Conservation (phyloP, 352 stramenopile species). For the Phytophthora boehmeriae region DNA sequence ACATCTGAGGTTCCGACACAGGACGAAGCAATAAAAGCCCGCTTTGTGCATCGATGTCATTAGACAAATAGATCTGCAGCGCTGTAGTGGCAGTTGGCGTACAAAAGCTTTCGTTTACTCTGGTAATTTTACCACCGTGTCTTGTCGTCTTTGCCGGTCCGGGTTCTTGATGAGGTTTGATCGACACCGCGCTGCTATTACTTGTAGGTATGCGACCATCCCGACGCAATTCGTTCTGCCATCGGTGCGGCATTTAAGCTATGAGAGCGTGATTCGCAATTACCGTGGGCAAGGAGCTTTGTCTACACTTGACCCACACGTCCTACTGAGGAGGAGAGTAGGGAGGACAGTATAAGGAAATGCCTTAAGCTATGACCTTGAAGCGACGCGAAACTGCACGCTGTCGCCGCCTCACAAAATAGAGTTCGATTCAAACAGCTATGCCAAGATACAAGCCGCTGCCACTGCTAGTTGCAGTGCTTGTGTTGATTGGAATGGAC, state of each 20-base stretch:
- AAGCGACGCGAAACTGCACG: slow-evolving; percentile 36
- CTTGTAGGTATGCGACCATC: background rate
- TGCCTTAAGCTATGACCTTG: slow-evolving; percentile 1
- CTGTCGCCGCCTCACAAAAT: background rate
- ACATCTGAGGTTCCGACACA: background rate
- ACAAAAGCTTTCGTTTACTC: background rate
- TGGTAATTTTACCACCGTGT: slow-evolving; percentile 4
- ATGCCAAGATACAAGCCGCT: slow-evolving; percentile 11
- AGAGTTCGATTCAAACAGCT: background rate
- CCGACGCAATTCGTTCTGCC: slow-evolving; percentile 18
- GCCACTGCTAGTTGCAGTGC: slow-evolving; percentile 3
- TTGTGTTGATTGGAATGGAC: slow-evolving; percentile 1
- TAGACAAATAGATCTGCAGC: slow-evolving; percentile 20
- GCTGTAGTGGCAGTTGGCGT: slow-evolving; percentile 8
- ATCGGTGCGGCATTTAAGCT: slow-evolving; percentile 21
- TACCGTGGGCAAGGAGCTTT: too few relatives aligned
- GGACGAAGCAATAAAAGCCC: slow-evolving; percentile 12
- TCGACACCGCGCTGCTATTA: background rate
- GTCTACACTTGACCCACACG: too few relatives aligned
- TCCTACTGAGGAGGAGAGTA: too few relatives aligned
- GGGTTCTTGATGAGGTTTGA: slow-evolving; percentile 1
- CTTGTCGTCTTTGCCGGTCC: slow-evolving; percentile 5
- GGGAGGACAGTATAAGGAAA: too few relatives aligned
- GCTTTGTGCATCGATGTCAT: slow-evolving; percentile 22
- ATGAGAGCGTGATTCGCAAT: too few relatives aligned